Evolutionary conservation across 768 basidiomycete genomes (phyloP), one percentile per base, ranked within the genome.

Genomic region (Termitomyces sp.): DNA sequence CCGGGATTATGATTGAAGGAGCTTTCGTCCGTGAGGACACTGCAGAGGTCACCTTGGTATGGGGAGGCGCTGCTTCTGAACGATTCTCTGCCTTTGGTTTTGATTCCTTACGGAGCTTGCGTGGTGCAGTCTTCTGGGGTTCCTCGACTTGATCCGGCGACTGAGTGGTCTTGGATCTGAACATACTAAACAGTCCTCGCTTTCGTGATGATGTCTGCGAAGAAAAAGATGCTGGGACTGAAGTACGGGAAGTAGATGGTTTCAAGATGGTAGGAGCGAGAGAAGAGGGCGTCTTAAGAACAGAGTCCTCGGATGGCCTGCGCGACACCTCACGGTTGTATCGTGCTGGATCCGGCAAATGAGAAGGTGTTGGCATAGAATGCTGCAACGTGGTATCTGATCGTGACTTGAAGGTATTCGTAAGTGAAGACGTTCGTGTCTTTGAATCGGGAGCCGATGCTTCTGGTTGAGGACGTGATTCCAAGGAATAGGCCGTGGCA

Each of bases 221-320:
- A 18, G 75, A 70, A 8, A 68, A 60, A 18, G 80, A 76, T 40
- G 73, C 70, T 24, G 75, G 71, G 16, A 74, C 67, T 24, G 78
- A 73, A 51, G 74, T 72, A 13, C 72, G 75, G 14, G 78, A 78
- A 37, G 62, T 58, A 18, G 76, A 74, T 13, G 78, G 71, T 52
- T 78, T 78, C 39, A 79, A 67, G 57, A 77, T 71, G 10, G 80
- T 80, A 0, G 74, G 80, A 3, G 82, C 82, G 18, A 88, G 77
- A 1, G 87, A 87, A 13, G 86, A 87, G 5, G 87, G 86, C 0
- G 87, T 88, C 65, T 77, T 79, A 30, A 83, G 76, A 39, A 83
- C 72, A 9, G 81, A 78, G 46, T 86, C 85, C 53, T 80, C 73
- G 13, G 80, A 81, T 20, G 72, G 68, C 39, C 70, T 65, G 32